phyloP scores from a whole-genome alignment of 2,329 filamentous ascomycete species.

The Penicillium capsulatum region DNA sequence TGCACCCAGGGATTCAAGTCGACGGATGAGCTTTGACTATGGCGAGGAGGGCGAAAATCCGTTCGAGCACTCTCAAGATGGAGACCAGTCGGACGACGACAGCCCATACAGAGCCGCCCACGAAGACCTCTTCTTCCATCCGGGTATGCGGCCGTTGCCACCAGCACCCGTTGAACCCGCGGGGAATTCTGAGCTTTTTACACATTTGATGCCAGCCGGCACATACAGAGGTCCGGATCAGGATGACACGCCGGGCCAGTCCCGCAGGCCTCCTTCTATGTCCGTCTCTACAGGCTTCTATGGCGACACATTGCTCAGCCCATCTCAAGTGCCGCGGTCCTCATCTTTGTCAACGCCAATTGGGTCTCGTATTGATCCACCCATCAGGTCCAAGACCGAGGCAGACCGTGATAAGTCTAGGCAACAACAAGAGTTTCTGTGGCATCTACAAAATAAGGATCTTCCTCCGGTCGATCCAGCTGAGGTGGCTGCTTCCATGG shows the following conservation, averaged over 20 bases:
- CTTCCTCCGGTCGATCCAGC: conserved; percentile 50
- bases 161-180: conserved; percentile 58
- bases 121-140: conserved; percentile 91
- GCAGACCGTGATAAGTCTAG: conserved; percentile 61
- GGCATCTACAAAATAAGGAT: conserved; percentile 47
- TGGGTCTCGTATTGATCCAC: conserved; percentile 71
- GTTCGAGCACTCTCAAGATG: conserved; percentile 51
- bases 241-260: conserved; percentile 36
- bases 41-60: conserved; percentile 75
- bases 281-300: conserved; percentile 50
- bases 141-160: conserved; percentile 65
- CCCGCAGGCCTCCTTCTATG: conserved; percentile 35
- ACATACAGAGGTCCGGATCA: conserved; percentile 55
- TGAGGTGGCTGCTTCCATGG: conserved; percentile 45
- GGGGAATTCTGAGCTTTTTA: conserved; percentile 42
- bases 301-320: conserved; percentile 43
- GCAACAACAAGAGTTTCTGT: conserved; percentile 52
- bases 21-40: conserved; percentile 85
- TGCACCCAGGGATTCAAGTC: conserved; percentile 59
- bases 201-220: conserved; percentile 51
- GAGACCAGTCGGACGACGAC: conserved; percentile 53
- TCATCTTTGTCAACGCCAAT: conserved; percentile 78
- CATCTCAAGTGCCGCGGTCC: conserved; percentile 60
- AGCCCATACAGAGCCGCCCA: conserved; percentile 69
- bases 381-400: conserved; percentile 91